Percentiles rank a stretch among this genome's conserved stretches.
phyloP scores from a whole-genome alignment of 441 rosid genomes.

The Omphalea diandra region DNA sequence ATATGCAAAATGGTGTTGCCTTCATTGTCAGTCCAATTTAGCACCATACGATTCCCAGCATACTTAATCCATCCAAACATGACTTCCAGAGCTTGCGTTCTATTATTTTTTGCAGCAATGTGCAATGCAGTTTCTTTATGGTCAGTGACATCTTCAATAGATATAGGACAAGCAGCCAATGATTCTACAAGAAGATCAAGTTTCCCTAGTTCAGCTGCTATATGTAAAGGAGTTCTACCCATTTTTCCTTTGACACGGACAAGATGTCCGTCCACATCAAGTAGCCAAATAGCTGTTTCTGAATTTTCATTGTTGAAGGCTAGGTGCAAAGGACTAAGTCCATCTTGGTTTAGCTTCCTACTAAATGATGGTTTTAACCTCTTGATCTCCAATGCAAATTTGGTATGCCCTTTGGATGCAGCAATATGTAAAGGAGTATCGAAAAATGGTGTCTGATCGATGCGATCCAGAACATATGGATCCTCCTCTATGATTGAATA shows the following conservation, averaged over 20 bases:
- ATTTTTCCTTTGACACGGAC: slow-evolving; percentile 30
- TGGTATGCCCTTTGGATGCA: slow-evolving; percentile 20
- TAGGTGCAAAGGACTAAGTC: slow-evolving; percentile 14
- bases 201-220: slow-evolving; percentile 18
- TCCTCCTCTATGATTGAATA: slow-evolving; percentile 24
- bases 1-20: background rate
- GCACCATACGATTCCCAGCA: background rate
- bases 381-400: slow-evolving; percentile 30
- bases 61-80: background rate
- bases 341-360: slow-evolving; percentile 15
- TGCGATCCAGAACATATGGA: slow-evolving; percentile 22
- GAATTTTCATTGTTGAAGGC: background rate
- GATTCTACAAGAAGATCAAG: slow-evolving; percentile 22
- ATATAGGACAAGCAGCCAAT: slow-evolving; percentile 27
- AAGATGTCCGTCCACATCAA: slow-evolving; percentile 20
- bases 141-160: slow-evolving; percentile 25
- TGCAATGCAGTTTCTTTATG: slow-evolving; percentile 34
- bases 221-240: slow-evolving; percentile 32
- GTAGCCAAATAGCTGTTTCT: background rate
- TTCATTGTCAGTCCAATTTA: background rate
- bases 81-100: background rate
- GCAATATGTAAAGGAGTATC: slow-evolving; percentile 37
- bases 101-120: slow-evolving; percentile 5
- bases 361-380: slow-evolving; percentile 29
- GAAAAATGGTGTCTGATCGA: slow-evolving; percentile 21